These are phyloP conservation scores for Phytophthora tentaculata DNA, from an alignment of 352 stramenopile species.

Conservation along the genomic window DNA sequence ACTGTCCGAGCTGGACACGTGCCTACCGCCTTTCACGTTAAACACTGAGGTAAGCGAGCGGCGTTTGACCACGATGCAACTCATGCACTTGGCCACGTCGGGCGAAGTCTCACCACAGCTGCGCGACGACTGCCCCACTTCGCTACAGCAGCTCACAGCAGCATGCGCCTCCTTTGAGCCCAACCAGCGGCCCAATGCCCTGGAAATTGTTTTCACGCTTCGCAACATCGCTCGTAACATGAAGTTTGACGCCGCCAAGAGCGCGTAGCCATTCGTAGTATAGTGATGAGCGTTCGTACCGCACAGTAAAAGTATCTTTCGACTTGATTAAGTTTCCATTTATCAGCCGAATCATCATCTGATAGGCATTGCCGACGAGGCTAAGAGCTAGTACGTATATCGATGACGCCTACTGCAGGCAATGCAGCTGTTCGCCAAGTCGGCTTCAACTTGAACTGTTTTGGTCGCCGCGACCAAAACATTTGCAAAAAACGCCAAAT, in stretches of 20 bases:
- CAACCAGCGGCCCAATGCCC: slow-evolving; percentile 48
- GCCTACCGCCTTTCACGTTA: slow-evolving; percentile 55
- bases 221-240: slow-evolving; percentile 36
- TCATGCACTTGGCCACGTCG: slow-evolving; percentile 60
- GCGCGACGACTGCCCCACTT: slow-evolving; percentile 40
- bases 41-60: slow-evolving; percentile 53
- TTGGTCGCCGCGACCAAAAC: neutral
- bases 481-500: neutral
- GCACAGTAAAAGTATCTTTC: slow-evolving; percentile 24
- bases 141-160: slow-evolving; percentile 43
- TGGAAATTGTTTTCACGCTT: slow-evolving; percentile 59
- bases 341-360: too few species aligned
- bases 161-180: slow-evolving; percentile 43
- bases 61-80: slow-evolving; percentile 56
- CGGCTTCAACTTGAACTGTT: slow-evolving; percentile 1
- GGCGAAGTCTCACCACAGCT: slow-evolving; percentile 50
- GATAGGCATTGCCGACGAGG: neutral
- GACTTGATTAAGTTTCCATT: too few species aligned
- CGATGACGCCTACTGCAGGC: too few species aligned
- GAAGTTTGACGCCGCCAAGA: slow-evolving; percentile 17
- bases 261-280: slow-evolving; percentile 19
- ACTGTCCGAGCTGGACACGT: slow-evolving; percentile 68
- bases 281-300: slow-evolving; percentile 4
- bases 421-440: slow-evolving; percentile 5
- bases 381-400: too few species aligned